Evolutionary conservation across 2,329 filamentous ascomycete genomes (phyloP).

Genomic region (Curvularia eragrostidis): DNA sequence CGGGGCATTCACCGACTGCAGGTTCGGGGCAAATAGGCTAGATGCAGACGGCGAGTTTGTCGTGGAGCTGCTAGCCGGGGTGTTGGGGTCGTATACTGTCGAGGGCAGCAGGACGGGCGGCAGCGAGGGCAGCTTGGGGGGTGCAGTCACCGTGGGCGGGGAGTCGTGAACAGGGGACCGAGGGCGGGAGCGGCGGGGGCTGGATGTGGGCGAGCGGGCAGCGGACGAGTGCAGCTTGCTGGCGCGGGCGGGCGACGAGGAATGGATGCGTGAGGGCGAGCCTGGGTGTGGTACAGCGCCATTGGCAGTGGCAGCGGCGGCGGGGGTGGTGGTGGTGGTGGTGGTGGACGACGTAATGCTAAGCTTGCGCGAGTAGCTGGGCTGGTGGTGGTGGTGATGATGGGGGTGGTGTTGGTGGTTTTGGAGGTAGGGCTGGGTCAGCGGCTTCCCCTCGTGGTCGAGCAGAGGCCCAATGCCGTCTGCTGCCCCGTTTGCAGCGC

Average conservation of each 20-base stretch:
- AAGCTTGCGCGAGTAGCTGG: conserved; percentile 13
- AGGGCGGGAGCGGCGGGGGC: conserved; percentile 43
- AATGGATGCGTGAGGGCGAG: conserved; percentile 35
- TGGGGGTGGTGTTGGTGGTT: conserved; percentile 46
- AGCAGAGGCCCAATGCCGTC: conserved; percentile 49
- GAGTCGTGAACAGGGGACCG: conserved; percentile 44
- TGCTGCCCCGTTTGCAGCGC: conserved; percentile 49
- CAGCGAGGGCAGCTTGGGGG: conserved; percentile 42
- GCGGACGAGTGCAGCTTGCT: conserved; percentile 20
- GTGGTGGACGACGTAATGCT: conserved; percentile 6
- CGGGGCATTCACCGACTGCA: conserved; percentile 31
- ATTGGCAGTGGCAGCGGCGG: conserved; percentile 39
- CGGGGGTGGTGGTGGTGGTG: conserved; percentile 1
- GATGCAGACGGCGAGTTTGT: conserved; percentile 45
- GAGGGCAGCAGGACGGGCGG: conserved; percentile 42
- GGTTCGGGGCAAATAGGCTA: conserved; percentile 43
- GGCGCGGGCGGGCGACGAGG: conserved; percentile 30
- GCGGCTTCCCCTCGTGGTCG: conserved; percentile 44
- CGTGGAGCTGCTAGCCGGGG: conserved; percentile 40
- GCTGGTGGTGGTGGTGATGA: conserved; percentile 45
- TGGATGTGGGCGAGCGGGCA: conserved; percentile 47
- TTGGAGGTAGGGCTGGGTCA: conserved; percentile 55
- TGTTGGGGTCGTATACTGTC: conserved; percentile 48
- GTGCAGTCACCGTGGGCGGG: conserved; percentile 39
- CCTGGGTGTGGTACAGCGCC: conserved; percentile 44